Evolutionary conservation across 345 rosid genomes (phyloP), one percentile per base, ranked within the genome.

Genomic region (Tarenaya hassleriana): DNA sequence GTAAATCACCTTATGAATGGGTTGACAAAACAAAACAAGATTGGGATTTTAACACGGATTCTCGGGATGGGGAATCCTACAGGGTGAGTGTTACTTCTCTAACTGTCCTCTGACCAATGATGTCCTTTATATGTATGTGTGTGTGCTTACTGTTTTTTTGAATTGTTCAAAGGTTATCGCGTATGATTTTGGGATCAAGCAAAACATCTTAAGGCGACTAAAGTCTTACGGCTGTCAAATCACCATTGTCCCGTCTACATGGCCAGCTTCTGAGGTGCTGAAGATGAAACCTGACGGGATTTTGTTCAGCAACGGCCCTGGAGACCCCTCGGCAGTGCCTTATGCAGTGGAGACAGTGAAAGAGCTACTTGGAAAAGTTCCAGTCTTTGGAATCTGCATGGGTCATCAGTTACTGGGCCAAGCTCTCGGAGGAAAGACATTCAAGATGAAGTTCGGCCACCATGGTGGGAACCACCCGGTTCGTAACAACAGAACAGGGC

Each of bases 381-480:
- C 97, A 34, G 95, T 94, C 52, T 94, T 83, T 39, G 99, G 97
- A 52, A 94, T 94, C 69, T 86, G 97, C 73, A 92, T 92, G 98
- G 98, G 95, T 40, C 97, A 92, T 68, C 98, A 92, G 63, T 70
- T 92, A 59, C 83, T 92, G 10, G 97, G 97, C 37, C 97, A 85
- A 76, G 98, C 95, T 56, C 70, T 92, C 69, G 95, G 98, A 41
- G 94, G 97, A 59, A 85, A 81, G 57, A 92, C 97, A 50, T 92
- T 78, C 56, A 92, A 92, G 68, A 88, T 92, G 97, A 92, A 92
- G 76, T 92, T 92, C 68, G 95, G 94, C 27, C 98, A 88, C 74
- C 98, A 88, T 69, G 95, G 97, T 64, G 96, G 96, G 27, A 92
- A 92, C 58, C 98, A 88, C 68, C 97, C 97, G 0, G 97, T 92